Base-by-base conservation (phyloP, 2,329 filamentous ascomycete species). In the Pseudopyrenochaeta lycopersici region DNA sequence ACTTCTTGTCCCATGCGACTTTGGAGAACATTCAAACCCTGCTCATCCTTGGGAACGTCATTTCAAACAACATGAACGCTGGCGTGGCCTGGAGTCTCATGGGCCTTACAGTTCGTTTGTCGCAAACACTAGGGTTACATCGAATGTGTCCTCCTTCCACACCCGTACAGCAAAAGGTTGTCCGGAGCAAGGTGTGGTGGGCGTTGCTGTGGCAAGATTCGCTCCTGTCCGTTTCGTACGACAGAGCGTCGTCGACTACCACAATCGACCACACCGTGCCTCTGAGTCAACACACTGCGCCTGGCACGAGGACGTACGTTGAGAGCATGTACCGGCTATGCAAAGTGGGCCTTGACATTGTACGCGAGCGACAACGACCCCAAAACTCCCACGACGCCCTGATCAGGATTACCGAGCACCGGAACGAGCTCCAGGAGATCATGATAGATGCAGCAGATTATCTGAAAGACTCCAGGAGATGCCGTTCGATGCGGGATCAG, bases 181-280 rank as follows among this genome's bases (percentile, higher is more conserved):
- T 65, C 10, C 65, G 76, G 21, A 76, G 71, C 51, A 79, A 78
- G 54, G 71, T 77, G 9, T 79, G 77, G 77, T 88, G 85, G 85
- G 84, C 84, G 2, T 80, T 88, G 59, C 79, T 87, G 29, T 88
- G 85, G 85, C 85, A 88, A 66, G 85, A 88, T 62, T 86, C 84
- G 50, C 77, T 88, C 41, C 80, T 88, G 20, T 87, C 85, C 7
- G 81, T 88, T 29, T 87, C 85, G 2, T 88, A 87, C 63, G 85
- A 88, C 62, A 76, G 85, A 32, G 84, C 84, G 2, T 83, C 82
- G 12, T 84, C 82, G n/a, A 83, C 83, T 5, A 81, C 84, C 40
- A 83, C 83, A 7, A 76, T 81, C 21, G 79, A 84, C 66, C 73
- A 77, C 59, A 75, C 78, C 14, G 69, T 74, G 48, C 74, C 74